Evolutionary conservation across 208 protist genomes (phyloP).

Genomic region (Crithidia thermophila): DNA sequence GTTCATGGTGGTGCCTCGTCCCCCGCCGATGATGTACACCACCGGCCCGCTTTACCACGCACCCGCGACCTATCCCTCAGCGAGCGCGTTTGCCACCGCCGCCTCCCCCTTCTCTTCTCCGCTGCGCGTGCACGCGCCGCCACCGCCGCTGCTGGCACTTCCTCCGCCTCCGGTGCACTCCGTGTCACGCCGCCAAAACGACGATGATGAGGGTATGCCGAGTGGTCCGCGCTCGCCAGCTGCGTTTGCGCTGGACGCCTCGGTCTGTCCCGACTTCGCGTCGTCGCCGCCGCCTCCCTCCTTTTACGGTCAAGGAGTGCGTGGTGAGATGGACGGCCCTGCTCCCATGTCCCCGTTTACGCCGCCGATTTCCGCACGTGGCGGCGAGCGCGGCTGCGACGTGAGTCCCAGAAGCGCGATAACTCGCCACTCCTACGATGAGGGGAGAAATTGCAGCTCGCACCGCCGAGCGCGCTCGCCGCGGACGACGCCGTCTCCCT

Average conservation of each 20-base stretch:
- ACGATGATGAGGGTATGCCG: not conserved
- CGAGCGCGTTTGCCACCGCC: not conserved
- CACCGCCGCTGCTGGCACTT: constrained; percentile 1
- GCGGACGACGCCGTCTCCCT: too few relatives aligned
- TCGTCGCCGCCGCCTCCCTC: not conserved
- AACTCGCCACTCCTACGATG: too few relatives aligned
- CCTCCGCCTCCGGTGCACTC: not conserved
- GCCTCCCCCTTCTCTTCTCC: constrained; percentile 3
- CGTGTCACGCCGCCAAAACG: not conserved
- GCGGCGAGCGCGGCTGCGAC: not conserved
- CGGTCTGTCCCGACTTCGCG: constrained; percentile 5
- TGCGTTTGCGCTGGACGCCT: not conserved
- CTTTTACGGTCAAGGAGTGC: too few relatives aligned
- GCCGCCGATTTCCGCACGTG: not conserved
- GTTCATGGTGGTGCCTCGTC: not conserved
- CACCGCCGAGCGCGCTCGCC: not conserved
- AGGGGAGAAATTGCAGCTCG: not conserved
- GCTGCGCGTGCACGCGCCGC: constrained; percentile 4
- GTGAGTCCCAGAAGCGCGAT: too few relatives aligned
- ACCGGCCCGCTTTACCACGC: not conserved
- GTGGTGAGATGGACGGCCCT: not conserved
- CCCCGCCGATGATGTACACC: constrained; percentile 9
- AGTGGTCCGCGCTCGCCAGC: not conserved
- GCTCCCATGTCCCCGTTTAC: constrained; percentile 4
- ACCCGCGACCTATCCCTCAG: not conserved